phyloP scores from a whole-genome alignment of 495 filamentous ascomycete genomes.

The Penicillium egyptiacum region DNA sequence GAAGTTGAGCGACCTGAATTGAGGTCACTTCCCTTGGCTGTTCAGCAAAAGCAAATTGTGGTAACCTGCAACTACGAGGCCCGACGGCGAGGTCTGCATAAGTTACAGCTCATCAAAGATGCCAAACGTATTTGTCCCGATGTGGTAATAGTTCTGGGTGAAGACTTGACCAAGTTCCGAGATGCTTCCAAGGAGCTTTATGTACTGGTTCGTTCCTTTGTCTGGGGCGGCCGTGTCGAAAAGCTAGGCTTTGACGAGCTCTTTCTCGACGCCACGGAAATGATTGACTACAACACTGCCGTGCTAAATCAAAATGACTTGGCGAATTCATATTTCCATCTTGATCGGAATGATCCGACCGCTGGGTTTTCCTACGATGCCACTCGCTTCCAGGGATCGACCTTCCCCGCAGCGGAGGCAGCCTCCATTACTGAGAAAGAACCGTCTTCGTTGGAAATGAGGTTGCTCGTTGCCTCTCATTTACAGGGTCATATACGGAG shows the following conservation, averaged over 20 bases:
- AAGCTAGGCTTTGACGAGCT: slow-evolving; percentile 85
- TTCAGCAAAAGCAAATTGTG: slow-evolving; percentile 86
- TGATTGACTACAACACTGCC: slow-evolving; percentile 74
- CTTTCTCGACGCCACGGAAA: slow-evolving; percentile 78
- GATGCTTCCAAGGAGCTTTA: slow-evolving; percentile 82
- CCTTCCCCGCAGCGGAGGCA: slow-evolving; percentile 44
- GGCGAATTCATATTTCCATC: slow-evolving; percentile 71
- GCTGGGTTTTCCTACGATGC: slow-evolving; percentile 78
- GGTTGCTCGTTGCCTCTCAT: slow-evolving; percentile 70
- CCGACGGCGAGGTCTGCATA: slow-evolving; percentile 69
- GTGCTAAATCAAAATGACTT: slow-evolving; percentile 68
- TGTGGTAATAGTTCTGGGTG: slow-evolving; percentile 79
- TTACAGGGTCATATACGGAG: slow-evolving; percentile 69
- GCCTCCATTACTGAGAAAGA: not conserved
- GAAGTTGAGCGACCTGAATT: slow-evolving; percentile 76
- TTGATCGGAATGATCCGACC: slow-evolving; percentile 73
- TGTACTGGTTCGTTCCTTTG: slow-evolving; percentile 62
- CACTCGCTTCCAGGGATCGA: slow-evolving; percentile 56
- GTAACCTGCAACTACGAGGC: slow-evolving; percentile 96
- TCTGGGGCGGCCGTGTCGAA: slow-evolving; percentile 76
- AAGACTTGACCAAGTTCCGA: slow-evolving; percentile 82
- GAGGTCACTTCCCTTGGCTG: slow-evolving; percentile 68
- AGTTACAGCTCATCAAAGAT: slow-evolving; percentile 79
- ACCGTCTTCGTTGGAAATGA: slow-evolving; percentile 40
- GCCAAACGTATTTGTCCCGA: slow-evolving; percentile 81